Base-by-base conservation (phyloP, 208 protist genomes). In the Trypanosoma congolense region DNA sequence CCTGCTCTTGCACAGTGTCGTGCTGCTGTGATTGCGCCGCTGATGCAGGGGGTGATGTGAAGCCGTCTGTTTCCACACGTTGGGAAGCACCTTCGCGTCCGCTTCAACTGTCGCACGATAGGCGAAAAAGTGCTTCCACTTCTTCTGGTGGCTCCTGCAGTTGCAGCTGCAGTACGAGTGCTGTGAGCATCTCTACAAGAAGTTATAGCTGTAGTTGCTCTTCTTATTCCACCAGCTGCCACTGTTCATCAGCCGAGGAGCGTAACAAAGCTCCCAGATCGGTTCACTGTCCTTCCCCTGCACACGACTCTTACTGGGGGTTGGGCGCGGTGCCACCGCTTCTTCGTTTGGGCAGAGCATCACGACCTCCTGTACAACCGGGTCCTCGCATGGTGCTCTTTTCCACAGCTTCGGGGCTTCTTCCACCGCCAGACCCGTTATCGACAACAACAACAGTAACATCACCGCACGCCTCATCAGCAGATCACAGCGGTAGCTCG, bases 81-180 rank as follows among this genome's bases (percentile, higher is more conserved):
- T n/a, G n/a, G n/a, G n/a, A n/a, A n/a, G n/a, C n/a, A n/a, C n/a
- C n/a, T n/a, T n/a, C n/a, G n/a, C n/a, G n/a, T n/a, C n/a, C n/a
- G n/a, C n/a, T n/a, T n/a, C n/a, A n/a, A n/a, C n/a, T n/a, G n/a
- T n/a, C n/a, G n/a, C n/a, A 9, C n/a, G 10, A 9, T 47, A 38
- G 43, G 55, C 38, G 10, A 31, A 26, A 40, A 38, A 44, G 6
- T 53, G 47, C 40, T 40, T n/a, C n/a, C 33, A 16, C 33, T 38
- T 38, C 33, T 38, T 12, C 9, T n/a, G 24, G 42, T 16, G 41
- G 31, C 26, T 52, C 28, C 8, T 56, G 40, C 43, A 43, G 46
- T 44, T 18, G 46, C 42, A 29, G 40, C 14, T 43, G 64, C 25
- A 48, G 47, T 28, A 48, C 46, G 19, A 35, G 60, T 35, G 31